phyloP scores from a whole-genome alignment of 2,329 filamentous ascomycete genomes.

The Exophiala xenobiotica region DNA sequence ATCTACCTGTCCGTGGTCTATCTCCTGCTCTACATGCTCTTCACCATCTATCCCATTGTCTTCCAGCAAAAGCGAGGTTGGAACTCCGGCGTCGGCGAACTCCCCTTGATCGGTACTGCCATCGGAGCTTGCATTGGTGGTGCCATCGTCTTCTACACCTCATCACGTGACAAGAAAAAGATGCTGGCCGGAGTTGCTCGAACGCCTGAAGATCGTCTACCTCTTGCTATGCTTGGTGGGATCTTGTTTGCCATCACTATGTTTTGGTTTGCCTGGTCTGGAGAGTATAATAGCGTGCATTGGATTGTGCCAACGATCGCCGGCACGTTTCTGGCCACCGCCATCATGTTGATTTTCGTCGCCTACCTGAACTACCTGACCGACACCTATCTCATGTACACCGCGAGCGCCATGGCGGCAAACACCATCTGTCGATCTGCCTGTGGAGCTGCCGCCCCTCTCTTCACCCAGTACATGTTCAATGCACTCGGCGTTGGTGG shows the following conservation, averaged over 20 bases:
- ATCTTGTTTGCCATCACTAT: constrained; percentile 56
- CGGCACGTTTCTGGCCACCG: constrained; percentile 43
- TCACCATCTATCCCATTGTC: constrained; percentile 57
- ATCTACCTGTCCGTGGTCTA: constrained; percentile 53
- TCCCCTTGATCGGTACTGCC: constrained; percentile 53
- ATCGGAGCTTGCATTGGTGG: constrained; percentile 50
- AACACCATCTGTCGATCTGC: constrained; percentile 49
- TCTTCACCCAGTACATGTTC: constrained; percentile 51
- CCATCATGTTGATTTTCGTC: constrained; percentile 44
- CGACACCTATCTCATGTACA: constrained; percentile 46
- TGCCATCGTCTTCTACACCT: constrained; percentile 29
- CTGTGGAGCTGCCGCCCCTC: constrained; percentile 49
- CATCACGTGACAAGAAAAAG: constrained; percentile 18
- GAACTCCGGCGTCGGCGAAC: constrained; percentile 47
- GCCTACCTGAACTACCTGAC: constrained; percentile 45
- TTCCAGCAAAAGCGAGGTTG: constrained; percentile 49
- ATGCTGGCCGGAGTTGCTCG: constrained; percentile 19
- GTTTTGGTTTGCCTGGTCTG: constrained; percentile 63
- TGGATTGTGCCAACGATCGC: constrained; percentile 51
- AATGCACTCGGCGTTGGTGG: constrained; percentile 47
- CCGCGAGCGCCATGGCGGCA: constrained; percentile 45
- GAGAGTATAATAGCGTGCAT: constrained; percentile 44
- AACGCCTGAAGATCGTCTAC: constrained; percentile 45
- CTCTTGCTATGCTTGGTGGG: constrained; percentile 50
- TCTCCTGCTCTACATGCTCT: constrained; percentile 58